Evolutionary conservation across 768 basidiomycete species (phyloP), one percentile per base, ranked within the genome.

Genomic region (Cystobasidium tubakii): DNA sequence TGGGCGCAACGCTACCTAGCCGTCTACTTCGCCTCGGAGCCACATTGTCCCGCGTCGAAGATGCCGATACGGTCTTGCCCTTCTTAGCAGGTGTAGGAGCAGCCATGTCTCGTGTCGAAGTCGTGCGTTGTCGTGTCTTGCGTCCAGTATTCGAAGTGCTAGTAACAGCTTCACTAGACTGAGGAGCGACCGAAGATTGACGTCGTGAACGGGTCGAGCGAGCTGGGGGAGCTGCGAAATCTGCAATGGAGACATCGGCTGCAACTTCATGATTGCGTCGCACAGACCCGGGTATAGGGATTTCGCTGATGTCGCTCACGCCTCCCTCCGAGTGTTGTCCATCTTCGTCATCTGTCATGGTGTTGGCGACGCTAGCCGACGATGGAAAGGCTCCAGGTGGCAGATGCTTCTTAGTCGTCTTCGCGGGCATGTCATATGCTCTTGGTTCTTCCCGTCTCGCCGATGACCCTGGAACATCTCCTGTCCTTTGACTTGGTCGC

Each of bases 341-440:
- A 39, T 36, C 69, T 33, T 71, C 69, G 7, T 55, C 69, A 31
- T 71, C 69, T 10, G 50, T 33, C 23, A 55, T 21, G 15, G 31
- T 71, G n/a, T 25, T 23, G 19, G 34, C 21, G 10, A n/a, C 55
- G 39, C 36, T 42, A 1, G 31, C 69, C 25, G 69, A 71, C 1
- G 55, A 57, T n/a, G 69, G 69, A 31, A 71, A 71, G 23, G 69
- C 69, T n/a, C 69, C 69, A 60, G 69, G 69, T 39, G 69, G 69
- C 6, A 71, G 34, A 36, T 23, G 33, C 55, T 39, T 55, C 13
- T 43, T 44, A 6, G 39, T 7, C 13, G 31, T 39, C 21, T 60
- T 55, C 23, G 23, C 44, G 3, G 50, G 25, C 69, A 27, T 12
- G 15, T 42, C 66, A n/a, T 42, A 67, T 9, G 43, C 66, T 31